Conservation (phyloP, 352 stramenopile genomes). For the Globisporangium takayamanum region DNA sequence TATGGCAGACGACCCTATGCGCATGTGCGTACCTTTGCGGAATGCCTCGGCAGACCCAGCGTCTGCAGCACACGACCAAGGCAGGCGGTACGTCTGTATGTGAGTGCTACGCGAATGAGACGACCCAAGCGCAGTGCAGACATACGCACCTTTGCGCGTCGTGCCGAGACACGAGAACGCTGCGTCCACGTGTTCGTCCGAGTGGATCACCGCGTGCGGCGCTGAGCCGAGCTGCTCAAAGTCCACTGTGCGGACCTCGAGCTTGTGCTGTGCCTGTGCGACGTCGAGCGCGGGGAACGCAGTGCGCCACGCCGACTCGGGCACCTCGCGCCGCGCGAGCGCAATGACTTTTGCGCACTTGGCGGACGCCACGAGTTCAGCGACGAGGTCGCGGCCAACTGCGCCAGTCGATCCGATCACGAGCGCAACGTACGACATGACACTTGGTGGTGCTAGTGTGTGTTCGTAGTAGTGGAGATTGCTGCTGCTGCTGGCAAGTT, state of each 20-base stretch:
- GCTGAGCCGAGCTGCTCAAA: slow-evolving; percentile 42
- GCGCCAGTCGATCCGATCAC: slow-evolving; percentile 70
- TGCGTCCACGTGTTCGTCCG: slow-evolving; percentile 41
- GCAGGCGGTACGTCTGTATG: no score
- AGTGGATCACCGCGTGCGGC: slow-evolving; percentile 17
- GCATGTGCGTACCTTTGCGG: slow-evolving; percentile 60
- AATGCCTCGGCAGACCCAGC: slow-evolving; percentile 61
- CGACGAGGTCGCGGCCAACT: slow-evolving; percentile 65
- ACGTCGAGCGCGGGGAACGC: slow-evolving; percentile 45
- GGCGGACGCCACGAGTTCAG: slow-evolving; percentile 48
- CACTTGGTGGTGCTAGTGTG: no score
- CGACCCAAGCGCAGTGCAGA: neutral
- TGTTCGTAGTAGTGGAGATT: no score
- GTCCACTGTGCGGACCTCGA: slow-evolving; percentile 44
- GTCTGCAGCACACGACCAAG: slow-evolving; percentile 12
- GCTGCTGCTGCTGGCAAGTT: no score
- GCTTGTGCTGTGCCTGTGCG: slow-evolving; percentile 30
- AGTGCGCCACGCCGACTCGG: slow-evolving; percentile 26
- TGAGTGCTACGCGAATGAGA: neutral
- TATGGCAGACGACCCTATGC: no score
- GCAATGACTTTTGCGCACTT: slow-evolving; percentile 57
- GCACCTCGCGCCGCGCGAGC: slow-evolving; percentile 48
- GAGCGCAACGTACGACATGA: slow-evolving; percentile 42
- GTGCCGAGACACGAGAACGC: slow-evolving; percentile 72
- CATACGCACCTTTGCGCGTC: slow-evolving; percentile 43